phyloP scores from a whole-genome alignment of 176 grass and related monocot species.

The Ensete ventricosum region DNA sequence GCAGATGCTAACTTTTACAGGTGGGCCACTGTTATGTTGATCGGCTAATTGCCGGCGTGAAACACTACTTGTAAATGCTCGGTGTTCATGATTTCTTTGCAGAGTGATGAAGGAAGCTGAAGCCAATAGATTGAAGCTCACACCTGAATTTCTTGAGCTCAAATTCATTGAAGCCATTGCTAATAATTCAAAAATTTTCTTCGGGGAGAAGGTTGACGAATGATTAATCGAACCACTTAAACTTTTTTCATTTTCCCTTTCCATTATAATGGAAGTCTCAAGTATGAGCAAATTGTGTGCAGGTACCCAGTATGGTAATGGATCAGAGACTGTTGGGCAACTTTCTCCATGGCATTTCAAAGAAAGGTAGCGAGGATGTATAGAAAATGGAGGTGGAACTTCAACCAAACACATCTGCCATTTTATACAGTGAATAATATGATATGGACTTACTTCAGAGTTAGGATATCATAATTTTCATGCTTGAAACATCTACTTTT shows the following conservation, averaged over 20 bases:
- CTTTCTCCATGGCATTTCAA: slow-evolving; percentile 31
- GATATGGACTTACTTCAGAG: too few species aligned
- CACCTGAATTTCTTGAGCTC: slow-evolving; percentile 80
- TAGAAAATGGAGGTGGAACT: neutral
- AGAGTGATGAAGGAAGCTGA: slow-evolving; percentile 92
- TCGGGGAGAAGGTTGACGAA: slow-evolving; percentile 67
- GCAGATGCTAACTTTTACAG: slow-evolving; percentile 84
- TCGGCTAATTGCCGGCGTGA: neutral
- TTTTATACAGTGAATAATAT: too few species aligned
- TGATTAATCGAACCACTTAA: neutral
- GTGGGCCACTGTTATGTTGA: slow-evolving; percentile 24
- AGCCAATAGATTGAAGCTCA: slow-evolving; percentile 86
- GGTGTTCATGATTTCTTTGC: slow-evolving; percentile 10
- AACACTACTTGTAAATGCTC: neutral
- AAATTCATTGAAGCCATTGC: slow-evolving; percentile 90
- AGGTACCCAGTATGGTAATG: slow-evolving; percentile 80
- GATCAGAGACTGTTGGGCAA: slow-evolving; percentile 61
- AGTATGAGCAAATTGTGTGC: slow-evolving; percentile 3
- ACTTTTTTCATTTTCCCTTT: neutral
- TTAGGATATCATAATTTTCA: too few species aligned
- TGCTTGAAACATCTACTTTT: too few species aligned
- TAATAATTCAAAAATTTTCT: slow-evolving; percentile 98
- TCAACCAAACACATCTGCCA: too few species aligned
- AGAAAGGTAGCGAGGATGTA: slow-evolving; percentile 29
- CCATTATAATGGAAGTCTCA: slow-evolving; percentile 10